Conservation (phyloP, 176 grass and related monocot genomes). For the Triticum monococcum region DNA sequence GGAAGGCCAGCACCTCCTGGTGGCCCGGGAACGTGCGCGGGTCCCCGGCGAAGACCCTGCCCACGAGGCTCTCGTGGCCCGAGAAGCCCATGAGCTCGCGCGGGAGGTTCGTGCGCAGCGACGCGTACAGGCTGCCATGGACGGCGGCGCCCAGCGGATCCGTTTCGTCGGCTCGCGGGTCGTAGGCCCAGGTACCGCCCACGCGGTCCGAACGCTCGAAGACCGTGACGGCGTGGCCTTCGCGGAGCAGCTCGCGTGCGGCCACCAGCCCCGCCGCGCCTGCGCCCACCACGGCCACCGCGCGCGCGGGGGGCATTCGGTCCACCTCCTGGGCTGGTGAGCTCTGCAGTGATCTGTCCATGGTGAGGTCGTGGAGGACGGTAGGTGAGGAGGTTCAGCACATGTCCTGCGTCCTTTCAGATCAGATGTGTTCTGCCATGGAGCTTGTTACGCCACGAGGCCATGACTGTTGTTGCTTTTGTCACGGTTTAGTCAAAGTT, state of each 20-base stretch:
- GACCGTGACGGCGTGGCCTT: conserved; percentile 44
- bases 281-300: conserved; percentile 45
- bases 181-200: conserved; percentile 51
- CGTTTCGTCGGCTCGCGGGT: conserved; percentile 33
- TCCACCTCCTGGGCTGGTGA: background rate
- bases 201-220: conserved; percentile 49
- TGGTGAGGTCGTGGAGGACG: background rate
- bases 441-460: background rate
- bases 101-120: conserved; percentile 58
- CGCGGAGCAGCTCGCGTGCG: conserved; percentile 42
- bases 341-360: background rate
- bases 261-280: conserved; percentile 34
- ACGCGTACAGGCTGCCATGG: conserved; percentile 52
- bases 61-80: conserved; percentile 7
- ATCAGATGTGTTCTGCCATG: background rate
- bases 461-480: too few relatives aligned
- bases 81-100: conserved; percentile 55
- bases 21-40: conserved; percentile 45
- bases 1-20: conserved; percentile 42
- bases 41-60: conserved; percentile 32
- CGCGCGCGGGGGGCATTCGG: conserved; percentile 8
- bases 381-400: background rate
- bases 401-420: background rate
- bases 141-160: conserved; percentile 33
- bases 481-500: too few relatives aligned